Percentiles rank a stretch among this genome's conserved stretches.
Evolutionary conservation across 176 grass and related monocot species (phyloP).

Genomic region (Triticum timopheevii): DNA sequence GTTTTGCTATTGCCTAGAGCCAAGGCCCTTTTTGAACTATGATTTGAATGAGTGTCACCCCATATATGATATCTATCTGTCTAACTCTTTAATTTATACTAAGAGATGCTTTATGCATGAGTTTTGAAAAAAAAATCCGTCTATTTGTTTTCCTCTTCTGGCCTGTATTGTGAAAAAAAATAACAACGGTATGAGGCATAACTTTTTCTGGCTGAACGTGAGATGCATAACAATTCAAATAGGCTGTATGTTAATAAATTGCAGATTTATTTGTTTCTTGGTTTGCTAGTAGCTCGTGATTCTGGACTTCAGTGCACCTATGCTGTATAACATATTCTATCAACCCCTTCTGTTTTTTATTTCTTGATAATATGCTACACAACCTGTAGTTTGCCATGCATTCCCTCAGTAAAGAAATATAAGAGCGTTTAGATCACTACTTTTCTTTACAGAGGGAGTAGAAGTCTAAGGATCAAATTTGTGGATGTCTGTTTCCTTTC

Average conservation of each 20-base stretch:
- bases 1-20: too few relatives aligned
- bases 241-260: too few relatives aligned
- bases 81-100: background rate
- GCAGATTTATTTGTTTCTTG: background rate
- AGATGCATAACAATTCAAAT: background rate
- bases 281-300: background rate
- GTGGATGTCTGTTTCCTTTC: background rate
- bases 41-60: background rate
- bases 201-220: background rate
- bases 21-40: too few relatives aligned
- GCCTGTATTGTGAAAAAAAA: background rate
- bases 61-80: background rate
- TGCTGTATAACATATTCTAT: constrained; percentile 1
- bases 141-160: background rate
- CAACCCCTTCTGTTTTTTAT: background rate
- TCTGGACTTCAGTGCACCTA: background rate
- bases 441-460: too few relatives aligned
- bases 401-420: too few relatives aligned
- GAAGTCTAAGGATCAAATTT: background rate
- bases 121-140: background rate
- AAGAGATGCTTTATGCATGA: background rate
- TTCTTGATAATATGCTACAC: background rate
- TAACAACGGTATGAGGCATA: background rate
- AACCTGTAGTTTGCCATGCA: background rate
- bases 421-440: too few relatives aligned